Base-by-base conservation (phyloP, 2,329 filamentous ascomycete genomes). In the Hypoxylon sp. region DNA sequence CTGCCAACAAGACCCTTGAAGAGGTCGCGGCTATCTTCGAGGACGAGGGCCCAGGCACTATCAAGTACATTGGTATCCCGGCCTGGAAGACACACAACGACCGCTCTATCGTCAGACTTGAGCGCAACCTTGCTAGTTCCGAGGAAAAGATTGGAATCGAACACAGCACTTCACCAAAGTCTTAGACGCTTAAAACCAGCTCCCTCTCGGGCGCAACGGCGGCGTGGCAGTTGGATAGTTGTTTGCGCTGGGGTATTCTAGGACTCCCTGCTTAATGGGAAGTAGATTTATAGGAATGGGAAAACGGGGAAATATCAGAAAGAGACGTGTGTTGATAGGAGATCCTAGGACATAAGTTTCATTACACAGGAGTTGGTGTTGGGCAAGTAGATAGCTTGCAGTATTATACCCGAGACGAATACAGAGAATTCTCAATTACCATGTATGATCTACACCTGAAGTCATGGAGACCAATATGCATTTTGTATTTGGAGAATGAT, bases 1-100 rank as follows among this genome's bases (percentile, higher is more conserved):
- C 86, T 0, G 81, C 82, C 24, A 84, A 85, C 57, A 87, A 87
- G 79, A 84, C 84, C 0, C 80, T 88, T 1, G 86, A 88, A 68
- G 86, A 87, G 68, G 82, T 86, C 1, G 82, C 84, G 53, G 77
- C 78, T 44, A 83, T 86, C 59, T 87, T 87, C 60, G 81, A 82
- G 67, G 76, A 81, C 70, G 72, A 71, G 24, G 73, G 72, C 58
- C 79, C 78, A 1, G 79, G 77, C 47, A 78, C 80, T 29, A 75
- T 82, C 72, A 77, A 73, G 48, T 79, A 77, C 72, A 76, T 83
- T 31, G 81, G 81, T 48, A 80, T 74, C 2, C 82, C 80, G 4
- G 82, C 82, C 37, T 83, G 81, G 81, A 81, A 79, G 76, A 83
- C 81, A 1, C 75, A 69, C 66, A 82, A 83, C 59, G 72, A 74